Evolutionary conservation across 2,329 filamentous ascomycete genomes (phyloP), one percentile per base, ranked within the genome.

Genomic region (Penicillium thymicola): DNA sequence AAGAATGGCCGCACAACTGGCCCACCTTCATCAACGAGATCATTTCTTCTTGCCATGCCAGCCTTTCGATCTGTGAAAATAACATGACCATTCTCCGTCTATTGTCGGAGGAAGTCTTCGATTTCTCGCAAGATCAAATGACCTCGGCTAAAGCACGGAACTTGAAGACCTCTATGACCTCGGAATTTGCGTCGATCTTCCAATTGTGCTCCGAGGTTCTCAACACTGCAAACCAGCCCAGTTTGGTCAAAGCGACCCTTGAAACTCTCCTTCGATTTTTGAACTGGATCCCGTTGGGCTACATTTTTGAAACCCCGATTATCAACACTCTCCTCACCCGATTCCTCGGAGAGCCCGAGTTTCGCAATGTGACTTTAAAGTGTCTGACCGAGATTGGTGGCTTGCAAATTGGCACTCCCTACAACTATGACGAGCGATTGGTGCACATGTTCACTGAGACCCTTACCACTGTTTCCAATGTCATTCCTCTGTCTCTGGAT

Each of bases 1-100:
- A 99, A 78, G 94, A 99, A 78, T 99, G 94, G 94, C 94, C 94
- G 55, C 93, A 97, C 78, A 96, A 99, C 81, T 99, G 95, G 94
- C 94, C 95, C 11, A 96, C 92, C 21, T 99, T 99, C 77, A 97
- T 99, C 83, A 97, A 97, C 81, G 94, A 99, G 80, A 99, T 99
- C 76, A 92, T 99, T 68, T 89, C 91, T 23, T 93, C 94, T 54
- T 97, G 92, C 78, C 92, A 96, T 74, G 93, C 90, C 65, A 97
- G 89, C 76, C 81, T 99, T 52, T 94, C 93, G 37, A 95, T 99
- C 68, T 99, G 95, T 84, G 94, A 99, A 79, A 99, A 99, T 81
- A 99, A 99, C 82, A 99, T 99, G 94, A 92, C 90, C 63, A 97
- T 99, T 67, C 84, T 99, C 66, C 88, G 94, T 58, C 80, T 99